These are phyloP conservation scores for Fraxinus cuspidata DNA, from an alignment of 257 asterid genomes.

Conservation along the genomic window DNA sequence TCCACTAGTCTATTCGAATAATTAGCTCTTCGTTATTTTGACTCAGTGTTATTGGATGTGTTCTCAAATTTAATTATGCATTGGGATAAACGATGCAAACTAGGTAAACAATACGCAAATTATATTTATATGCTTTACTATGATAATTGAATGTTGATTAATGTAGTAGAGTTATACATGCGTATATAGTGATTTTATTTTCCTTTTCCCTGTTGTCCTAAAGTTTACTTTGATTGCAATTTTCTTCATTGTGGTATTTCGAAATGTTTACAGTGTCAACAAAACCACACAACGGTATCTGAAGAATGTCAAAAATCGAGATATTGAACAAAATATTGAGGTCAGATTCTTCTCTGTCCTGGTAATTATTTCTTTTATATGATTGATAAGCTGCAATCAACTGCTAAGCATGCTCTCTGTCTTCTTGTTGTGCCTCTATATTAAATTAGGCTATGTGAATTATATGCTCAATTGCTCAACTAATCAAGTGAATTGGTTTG, in stretches of 20 bases:
- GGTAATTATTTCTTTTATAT: not conserved
- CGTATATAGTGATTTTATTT: no score
- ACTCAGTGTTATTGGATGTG: not conserved
- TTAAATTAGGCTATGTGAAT: not conserved
- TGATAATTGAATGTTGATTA: not conserved
- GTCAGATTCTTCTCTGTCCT: conserved; percentile 20
- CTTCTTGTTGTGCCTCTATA: not conserved
- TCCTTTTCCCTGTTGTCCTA: no score
- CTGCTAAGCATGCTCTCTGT: not conserved
- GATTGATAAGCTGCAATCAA: not conserved
- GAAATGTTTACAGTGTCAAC: conserved; percentile 27
- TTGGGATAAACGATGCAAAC: not conserved
- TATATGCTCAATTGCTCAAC: not conserved
- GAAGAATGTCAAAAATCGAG: conserved; percentile 32
- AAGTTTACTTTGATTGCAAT: not conserved
- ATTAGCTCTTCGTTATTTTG: not conserved
- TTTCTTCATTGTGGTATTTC: not conserved
- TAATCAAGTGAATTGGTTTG: not conserved
- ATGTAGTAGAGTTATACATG: no score
- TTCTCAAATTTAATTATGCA: not conserved
- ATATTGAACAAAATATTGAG: conserved; percentile 27
- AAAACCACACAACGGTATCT: conserved; percentile 41
- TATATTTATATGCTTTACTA: no score
- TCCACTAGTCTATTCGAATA: not conserved
- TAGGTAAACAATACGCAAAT: no score